Evolutionary conservation across 2,329 filamentous ascomycete genomes (phyloP), one percentile per base, ranked within the genome.

Genomic region (Chalaropsis thielavioides): DNA sequence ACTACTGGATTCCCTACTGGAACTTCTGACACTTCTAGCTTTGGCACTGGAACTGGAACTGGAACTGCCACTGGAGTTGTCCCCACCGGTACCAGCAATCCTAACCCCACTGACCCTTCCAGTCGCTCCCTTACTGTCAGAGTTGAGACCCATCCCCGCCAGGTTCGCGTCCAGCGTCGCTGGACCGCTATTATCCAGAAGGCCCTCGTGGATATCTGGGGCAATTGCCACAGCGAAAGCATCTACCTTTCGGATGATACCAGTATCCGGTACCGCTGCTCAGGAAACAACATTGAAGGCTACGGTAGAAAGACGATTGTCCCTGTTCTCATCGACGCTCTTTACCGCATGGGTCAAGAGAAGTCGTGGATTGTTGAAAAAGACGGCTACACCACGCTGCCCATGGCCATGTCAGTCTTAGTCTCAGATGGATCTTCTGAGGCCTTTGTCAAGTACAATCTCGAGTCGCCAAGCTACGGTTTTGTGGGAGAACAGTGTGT

Each of bases 131-230:
- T 66, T 19, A 60, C 58, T 7, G 41, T 66, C 31, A 46, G n/a
- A 7, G 24, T 63, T 31, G 40, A 63, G 60, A 40, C 58, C 13
- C 61, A 66, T 31, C 65, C 61, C 17, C 61, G 65, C 46, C 61
- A 59, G 22, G 54, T 66, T 11, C 54, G 61, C 11, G 54, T 66
- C 13, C n/a, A 61, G 31, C 24, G 44, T 40, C 54, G 27, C 24
- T 66, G 65, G 65, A 44, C 40, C n/a, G 22, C 61, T 4, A 54
- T 66, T 10, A 19, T 66, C 19, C 60, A 66, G 56, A 46, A 64
- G n/a, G 65, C 61, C 8, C 38, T 54, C 15, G 54, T 61, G 31
- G 61, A 66, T 35, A 66, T 66, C 27, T 66, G 64, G 61, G 65
- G 65, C 10, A 66, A 66, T 22, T 64, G 65, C 59, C 31, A 17